A percentile compares a stretch with the other conserved stretches of the same genome.
These are phyloP conservation scores for Puccinia polysora DNA, from an alignment of 1,284 basidiomycete genomes.

Conservation along the genomic window DNA sequence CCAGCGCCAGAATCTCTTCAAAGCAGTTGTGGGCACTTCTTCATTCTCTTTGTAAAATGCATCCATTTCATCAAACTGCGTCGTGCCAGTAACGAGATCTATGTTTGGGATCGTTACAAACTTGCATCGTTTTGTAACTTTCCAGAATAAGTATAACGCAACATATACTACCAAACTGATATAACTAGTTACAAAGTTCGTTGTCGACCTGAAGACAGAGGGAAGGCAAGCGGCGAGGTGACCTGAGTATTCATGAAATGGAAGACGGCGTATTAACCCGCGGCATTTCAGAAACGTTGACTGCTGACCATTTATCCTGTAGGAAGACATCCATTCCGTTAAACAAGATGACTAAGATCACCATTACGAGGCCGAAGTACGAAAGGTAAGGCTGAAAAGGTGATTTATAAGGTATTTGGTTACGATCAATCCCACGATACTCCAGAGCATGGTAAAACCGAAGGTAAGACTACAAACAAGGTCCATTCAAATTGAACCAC, in stretches of 20 bases:
- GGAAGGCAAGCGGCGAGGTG: neutral
- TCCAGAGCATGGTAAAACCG: slow-evolving; percentile 49
- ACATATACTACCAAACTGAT: neutral
- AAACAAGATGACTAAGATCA: slow-evolving; percentile 48
- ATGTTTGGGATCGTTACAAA: neutral
- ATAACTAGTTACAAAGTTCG: neutral
- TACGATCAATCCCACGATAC: slow-evolving; percentile 47
- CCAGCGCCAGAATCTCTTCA: slow-evolving; percentile 8
- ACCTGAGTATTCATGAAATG: neutral
- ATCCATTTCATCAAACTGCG: slow-evolving; percentile 5
- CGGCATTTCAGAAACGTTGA: neutral
- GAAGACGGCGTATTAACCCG: neutral
- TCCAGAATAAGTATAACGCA: neutral
- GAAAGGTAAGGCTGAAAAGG: slow-evolving; percentile 49
- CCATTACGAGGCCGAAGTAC: slow-evolving; percentile 47
- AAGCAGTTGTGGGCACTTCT: neutral
- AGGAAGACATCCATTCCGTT: slow-evolving; percentile 49
- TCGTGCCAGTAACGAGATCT: neutral
- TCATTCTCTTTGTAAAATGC: neutral
- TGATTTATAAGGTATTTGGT: slow-evolving; percentile 47
- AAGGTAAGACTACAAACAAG: slow-evolving; percentile 47
- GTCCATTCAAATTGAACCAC: slow-evolving; percentile 37
- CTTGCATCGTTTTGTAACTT: neutral
- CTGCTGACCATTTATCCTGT: slow-evolving; percentile 46
- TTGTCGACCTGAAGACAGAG: neutral